Evolutionary conservation across 306 rosid species (phyloP).

Genomic region (Trifolium subterraneum): DNA sequence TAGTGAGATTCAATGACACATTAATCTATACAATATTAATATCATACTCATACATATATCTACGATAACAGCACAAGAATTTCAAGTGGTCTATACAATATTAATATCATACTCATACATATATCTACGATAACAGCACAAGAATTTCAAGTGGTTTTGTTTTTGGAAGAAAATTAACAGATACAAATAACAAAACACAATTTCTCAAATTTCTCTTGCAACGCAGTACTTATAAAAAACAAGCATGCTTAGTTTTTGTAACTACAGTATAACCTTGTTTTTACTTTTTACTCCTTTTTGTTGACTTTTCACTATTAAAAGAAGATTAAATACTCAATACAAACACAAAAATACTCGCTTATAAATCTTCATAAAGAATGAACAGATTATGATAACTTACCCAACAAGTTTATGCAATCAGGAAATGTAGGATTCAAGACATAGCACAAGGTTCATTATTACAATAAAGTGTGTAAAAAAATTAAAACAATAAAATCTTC

Average conservation of each 20-base stretch:
- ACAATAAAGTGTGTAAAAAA: conserved; percentile 13
- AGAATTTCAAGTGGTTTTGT: background rate
- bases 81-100: background rate
- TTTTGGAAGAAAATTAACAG: conserved; percentile 30
- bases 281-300: conserved; percentile 2
- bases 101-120: background rate
- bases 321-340: conserved; percentile 27
- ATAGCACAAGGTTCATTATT: background rate
- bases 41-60: conserved; percentile 7
- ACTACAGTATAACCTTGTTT: background rate
- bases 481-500: background rate
- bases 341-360: conserved; percentile 24
- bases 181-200: conserved; percentile 17
- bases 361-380: conserved; percentile 21
- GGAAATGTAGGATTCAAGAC: conserved; percentile 27
- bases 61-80: background rate
- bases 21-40: background rate
- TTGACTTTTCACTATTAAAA: conserved; percentile 19
- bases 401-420: conserved; percentile 12
- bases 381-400: conserved; percentile 19
- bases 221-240: background rate
- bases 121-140: background rate
- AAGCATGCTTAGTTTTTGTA: background rate
- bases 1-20: conserved; percentile 21
- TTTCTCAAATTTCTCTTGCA: conserved; percentile 32